phyloP scores from a whole-genome alignment of 2,329 filamentous ascomycete genomes.

The Apiospora kogelbergensis region DNA sequence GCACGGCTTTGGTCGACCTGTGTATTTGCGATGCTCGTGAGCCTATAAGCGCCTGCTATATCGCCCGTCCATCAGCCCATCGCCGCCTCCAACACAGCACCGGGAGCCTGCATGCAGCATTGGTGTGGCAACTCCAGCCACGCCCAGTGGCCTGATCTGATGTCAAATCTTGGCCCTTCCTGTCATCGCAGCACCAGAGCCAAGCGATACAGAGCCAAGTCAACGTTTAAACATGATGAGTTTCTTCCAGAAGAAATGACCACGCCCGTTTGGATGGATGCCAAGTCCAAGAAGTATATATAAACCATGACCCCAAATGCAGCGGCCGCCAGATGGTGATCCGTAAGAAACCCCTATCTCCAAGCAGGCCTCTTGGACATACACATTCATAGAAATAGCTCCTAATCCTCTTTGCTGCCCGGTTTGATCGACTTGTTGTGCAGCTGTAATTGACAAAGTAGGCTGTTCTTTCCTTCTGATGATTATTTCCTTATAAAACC shows the following conservation, averaged over 20 bases:
- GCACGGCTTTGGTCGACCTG: not conserved
- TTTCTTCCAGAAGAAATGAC: not conserved
- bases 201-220: not conserved
- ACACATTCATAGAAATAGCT: not conserved
- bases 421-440: not conserved
- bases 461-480: not conserved
- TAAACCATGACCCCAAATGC: not conserved
- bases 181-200: not conserved
- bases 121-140: not conserved
- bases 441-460: not conserved
- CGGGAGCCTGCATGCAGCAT: not conserved
- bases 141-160: not conserved
- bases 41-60: not conserved
- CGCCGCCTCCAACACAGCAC: not conserved
- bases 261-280: not conserved
- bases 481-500: not conserved
- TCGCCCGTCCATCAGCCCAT: too few species aligned
- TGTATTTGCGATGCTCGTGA: not conserved
- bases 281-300: not conserved
- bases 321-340: not conserved
- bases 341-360: not conserved
- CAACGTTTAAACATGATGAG: not conserved
- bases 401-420: not conserved
- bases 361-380: not conserved
- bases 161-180: not conserved